Evolutionary conservation across 495 filamentous ascomycete genomes (phyloP).

Genomic region (Penicillium canescens): DNA sequence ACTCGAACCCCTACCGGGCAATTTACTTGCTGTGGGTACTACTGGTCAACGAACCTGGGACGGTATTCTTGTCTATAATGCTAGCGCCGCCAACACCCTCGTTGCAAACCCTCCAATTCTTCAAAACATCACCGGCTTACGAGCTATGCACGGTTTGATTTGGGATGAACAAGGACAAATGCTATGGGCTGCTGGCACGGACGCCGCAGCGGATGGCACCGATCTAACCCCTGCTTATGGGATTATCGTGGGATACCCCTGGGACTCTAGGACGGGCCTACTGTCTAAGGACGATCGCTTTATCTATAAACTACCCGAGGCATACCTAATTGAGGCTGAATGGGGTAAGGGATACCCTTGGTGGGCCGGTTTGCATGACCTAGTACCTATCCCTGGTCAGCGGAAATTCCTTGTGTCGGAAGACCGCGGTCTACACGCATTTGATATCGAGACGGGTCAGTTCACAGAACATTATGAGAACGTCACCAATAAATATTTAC

Average conservation of each 20-base stretch:
- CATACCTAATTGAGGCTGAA: conserved; percentile 19
- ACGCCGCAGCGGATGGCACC: conserved; percentile 29
- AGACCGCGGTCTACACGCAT: conserved; percentile 2
- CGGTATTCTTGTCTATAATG: conserved; percentile 28
- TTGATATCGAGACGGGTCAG: neutral
- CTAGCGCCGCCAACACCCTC: conserved; percentile 19
- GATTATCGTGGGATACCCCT: conserved; percentile 21
- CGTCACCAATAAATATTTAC: conserved; percentile 22
- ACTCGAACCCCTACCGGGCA: conserved; percentile 21
- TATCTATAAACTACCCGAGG: conserved; percentile 11
- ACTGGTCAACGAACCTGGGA: conserved; percentile 26
- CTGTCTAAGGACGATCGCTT: conserved; percentile 16
- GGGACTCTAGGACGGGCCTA: conserved; percentile 17
- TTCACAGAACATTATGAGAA: conserved; percentile 11
- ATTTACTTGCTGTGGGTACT: conserved; percentile 25
- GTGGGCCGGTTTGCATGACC: conserved; percentile 30
- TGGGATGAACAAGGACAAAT: conserved; percentile 30
- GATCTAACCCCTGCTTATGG: conserved; percentile 27
- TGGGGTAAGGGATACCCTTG: conserved; percentile 26
- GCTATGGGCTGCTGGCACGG: conserved; percentile 28
- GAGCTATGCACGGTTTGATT: conserved; percentile 30
- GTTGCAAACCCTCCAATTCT: conserved; percentile 22
- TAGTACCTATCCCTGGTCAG: conserved; percentile 6
- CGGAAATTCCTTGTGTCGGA: conserved; percentile 5
- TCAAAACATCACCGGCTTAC: conserved; percentile 31